A percentile compares a stretch with the other conserved stretches of the same genome.
Conservation (phyloP, 2,329 filamentous ascomycete genomes). For the Pseudogymnoascus pannorum region DNA sequence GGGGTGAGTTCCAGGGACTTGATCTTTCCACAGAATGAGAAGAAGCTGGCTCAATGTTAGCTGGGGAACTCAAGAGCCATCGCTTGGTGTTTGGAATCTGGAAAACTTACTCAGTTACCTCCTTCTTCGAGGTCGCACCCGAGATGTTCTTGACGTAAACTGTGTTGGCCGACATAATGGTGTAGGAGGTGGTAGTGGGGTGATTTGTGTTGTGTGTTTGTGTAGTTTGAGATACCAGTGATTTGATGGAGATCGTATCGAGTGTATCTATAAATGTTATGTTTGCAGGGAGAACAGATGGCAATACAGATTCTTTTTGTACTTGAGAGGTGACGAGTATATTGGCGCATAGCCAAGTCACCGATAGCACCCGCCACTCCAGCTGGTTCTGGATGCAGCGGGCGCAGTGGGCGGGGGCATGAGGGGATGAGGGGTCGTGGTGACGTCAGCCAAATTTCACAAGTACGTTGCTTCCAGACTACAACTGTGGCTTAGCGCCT, state of each 20-base stretch:
- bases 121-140: slow-evolving; percentile 72
- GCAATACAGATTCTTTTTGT: neutral
- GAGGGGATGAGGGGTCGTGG: neutral
- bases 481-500: slow-evolving; percentile 1
- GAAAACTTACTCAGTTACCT: slow-evolving; percentile 67
- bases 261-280: neutral
- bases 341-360: neutral
- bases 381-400: slow-evolving; percentile 2
- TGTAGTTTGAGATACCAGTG: neutral
- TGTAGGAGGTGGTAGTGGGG: neutral
- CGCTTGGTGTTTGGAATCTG: slow-evolving; percentile 18
- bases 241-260: neutral
- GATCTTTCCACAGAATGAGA: slow-evolving; percentile 72
- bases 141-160: slow-evolving; percentile 90
- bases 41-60: slow-evolving; percentile 8
- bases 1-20: slow-evolving; percentile 67
- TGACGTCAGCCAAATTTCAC: slow-evolving; percentile 1
- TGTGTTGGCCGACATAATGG: slow-evolving; percentile 35
- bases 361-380: neutral
- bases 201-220: neutral
- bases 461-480: neutral
- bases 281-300: neutral
- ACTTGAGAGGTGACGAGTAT: slow-evolving; percentile 1
- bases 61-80: neutral
- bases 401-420: too few species aligned